Conservation (phyloP, 768 basidiomycete genomes). For the Termitomyces eurrhizus region DNA sequence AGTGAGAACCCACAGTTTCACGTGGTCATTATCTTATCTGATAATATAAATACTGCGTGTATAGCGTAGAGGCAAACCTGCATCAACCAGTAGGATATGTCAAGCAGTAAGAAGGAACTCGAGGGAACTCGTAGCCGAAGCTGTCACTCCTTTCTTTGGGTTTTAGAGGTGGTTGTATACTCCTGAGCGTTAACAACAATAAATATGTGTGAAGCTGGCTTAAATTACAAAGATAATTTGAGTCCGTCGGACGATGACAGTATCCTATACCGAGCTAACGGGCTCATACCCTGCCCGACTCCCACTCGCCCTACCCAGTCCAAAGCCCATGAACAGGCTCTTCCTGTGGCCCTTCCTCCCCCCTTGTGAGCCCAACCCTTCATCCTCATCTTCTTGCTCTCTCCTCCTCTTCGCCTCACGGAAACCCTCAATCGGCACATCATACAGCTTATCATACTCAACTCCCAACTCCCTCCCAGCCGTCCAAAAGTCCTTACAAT, state of each 20-base stretch:
- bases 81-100: no score
- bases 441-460: constrained; percentile 86
- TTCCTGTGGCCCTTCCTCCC: constrained; percentile 35
- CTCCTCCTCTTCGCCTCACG: constrained; percentile 62
- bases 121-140: no score
- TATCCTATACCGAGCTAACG: constrained; percentile 50
- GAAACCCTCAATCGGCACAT: constrained; percentile 86
- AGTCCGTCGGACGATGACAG: neutral
- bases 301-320: constrained; percentile 44
- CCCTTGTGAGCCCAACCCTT: constrained; percentile 21
- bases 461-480: constrained; percentile 82
- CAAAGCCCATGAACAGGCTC: constrained; percentile 54
- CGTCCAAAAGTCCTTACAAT: constrained; percentile 95
- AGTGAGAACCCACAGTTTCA: neutral
- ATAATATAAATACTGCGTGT: neutral
- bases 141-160: no score
- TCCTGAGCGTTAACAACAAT: neutral
- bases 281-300: constrained; percentile 62
- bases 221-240: constrained; percentile 3
- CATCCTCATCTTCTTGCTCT: constrained; percentile 58
- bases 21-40: neutral
- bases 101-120: no score
- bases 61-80: no score
- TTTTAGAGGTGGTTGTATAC: neutral
- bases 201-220: neutral